Evolutionary conservation across 495 filamentous ascomycete species (phyloP).

Genomic region (Penicillium dipodomyicola): DNA sequence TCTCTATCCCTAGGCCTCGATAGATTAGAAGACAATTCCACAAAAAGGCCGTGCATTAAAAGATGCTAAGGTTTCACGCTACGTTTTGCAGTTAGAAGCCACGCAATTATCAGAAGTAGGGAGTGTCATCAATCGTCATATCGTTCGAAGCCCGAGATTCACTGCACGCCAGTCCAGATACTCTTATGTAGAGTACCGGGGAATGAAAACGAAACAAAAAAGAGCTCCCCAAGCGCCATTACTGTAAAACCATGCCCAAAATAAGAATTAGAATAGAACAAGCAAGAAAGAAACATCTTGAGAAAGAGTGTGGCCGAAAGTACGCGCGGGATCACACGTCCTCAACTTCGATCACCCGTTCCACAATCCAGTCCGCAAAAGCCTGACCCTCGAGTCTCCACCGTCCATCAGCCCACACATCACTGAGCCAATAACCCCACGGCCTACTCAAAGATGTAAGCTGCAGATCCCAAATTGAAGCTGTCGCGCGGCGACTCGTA

Average conservation of each 20-base stretch:
- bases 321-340: slow-evolving; percentile 26
- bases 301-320: not conserved
- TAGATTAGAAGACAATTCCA: not conserved
- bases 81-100: not conserved
- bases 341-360: slow-evolving; percentile 40
- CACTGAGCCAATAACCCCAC: slow-evolving; percentile 39
- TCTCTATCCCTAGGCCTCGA: not conserved
- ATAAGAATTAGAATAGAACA: not conserved
- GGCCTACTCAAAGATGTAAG: slow-evolving; percentile 16
- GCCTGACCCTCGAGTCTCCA: slow-evolving; percentile 47
- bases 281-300: not conserved
- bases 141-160: not conserved
- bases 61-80: not conserved
- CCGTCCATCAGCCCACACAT: slow-evolving; percentile 37
- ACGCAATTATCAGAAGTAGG: not conserved
- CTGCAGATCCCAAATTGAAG: slow-evolving; percentile 21
- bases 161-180: not conserved
- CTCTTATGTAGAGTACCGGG: not conserved
- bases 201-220: not conserved
- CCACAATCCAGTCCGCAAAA: slow-evolving; percentile 47
- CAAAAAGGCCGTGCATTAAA: slow-evolving; percentile 6
- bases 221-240: not conserved
- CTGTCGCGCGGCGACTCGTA: slow-evolving; percentile 8
- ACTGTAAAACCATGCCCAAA: not conserved
- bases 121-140: slow-evolving; percentile 15